Percentiles rank a stretch among this genome's conserved stretches.
Evolutionary conservation across 179 eudicot genomes (phyloP).

Genomic region (Heliamphora ciliata): DNA sequence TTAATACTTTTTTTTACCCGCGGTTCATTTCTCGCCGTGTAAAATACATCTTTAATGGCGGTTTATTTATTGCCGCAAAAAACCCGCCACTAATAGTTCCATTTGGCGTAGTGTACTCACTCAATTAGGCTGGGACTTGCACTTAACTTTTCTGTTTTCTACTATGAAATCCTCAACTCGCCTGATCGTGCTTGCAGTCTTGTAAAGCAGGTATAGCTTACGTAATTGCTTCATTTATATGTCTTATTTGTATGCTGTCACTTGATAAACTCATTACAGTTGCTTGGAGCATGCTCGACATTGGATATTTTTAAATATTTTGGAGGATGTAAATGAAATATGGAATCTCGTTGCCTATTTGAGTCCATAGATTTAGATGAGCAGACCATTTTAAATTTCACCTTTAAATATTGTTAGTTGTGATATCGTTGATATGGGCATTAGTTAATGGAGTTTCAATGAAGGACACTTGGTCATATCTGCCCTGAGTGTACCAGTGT

Average conservation of each 20-base stretch:
- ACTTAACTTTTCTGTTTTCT: slow-evolving; percentile 27
- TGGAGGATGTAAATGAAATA: not conserved
- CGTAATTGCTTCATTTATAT: not conserved
- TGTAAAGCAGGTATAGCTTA: slow-evolving; percentile 33
- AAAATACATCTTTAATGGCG: too few relatives aligned
- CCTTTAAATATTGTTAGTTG: not conserved
- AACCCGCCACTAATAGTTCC: too few relatives aligned
- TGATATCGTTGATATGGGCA: not conserved
- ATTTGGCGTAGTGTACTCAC: slow-evolving; percentile 21
- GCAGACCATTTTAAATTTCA: not conserved
- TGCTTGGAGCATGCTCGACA: not conserved
- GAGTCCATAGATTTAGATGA: not conserved
- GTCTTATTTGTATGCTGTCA: not conserved
- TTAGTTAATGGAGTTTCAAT: not conserved
- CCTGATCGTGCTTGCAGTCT: slow-evolving; percentile 49
- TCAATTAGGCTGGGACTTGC: slow-evolving; percentile 33
- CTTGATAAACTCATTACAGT: not conserved
- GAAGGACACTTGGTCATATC: not conserved
- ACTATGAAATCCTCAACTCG: slow-evolving; percentile 45
- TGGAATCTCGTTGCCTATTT: not conserved
- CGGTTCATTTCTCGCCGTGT: too few relatives aligned
- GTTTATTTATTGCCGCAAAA: too few relatives aligned
- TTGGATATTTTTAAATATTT: not conserved
- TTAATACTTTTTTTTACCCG: too few relatives aligned
- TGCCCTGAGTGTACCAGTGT: too few relatives aligned